Evolutionary conservation across 2,329 filamentous ascomycete species (phyloP), one percentile per base, ranked within the genome.

Genomic region (Zopfia rhizophila): DNA sequence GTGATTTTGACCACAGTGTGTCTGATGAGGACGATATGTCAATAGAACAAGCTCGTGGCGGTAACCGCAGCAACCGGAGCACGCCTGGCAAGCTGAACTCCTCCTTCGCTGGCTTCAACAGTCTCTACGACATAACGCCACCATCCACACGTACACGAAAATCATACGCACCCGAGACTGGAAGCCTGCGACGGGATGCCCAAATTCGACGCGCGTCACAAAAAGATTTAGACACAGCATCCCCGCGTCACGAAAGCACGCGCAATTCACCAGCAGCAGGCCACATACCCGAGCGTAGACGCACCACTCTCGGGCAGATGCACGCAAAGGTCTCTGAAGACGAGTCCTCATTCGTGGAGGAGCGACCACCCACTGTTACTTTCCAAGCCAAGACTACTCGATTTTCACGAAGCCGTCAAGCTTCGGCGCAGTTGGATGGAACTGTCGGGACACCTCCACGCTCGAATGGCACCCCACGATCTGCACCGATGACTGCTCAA

Each of bases 41-140:
- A 2, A 74, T 86, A 44, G 83, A 87, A 59, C 63, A 83, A 22
- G 82, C 80, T 32, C 76, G 84, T 42, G 83, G 79, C 22, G 64
- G 71, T 16, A 73, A 73, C 49, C 65, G 69, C 27, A 72, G 66
- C 55, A 65, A 66, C 38, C 63, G 63, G 28, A 64, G 58, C 48
- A 72, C 64, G 16, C 73, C 62, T 24, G 64, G 48, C 55, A 75
- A 75, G 66, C 61, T 82, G 50, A 75, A 81, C 56, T 82, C 80
- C 19, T 76, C 77, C 32, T 75, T 79, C 50, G 74, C 75, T 4
- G 64, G 75, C 27, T 77, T 83, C 58, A 70, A 78, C 58, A 76
- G 73, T 56, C 68, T 76, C 18, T 78, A 78, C 65, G 73, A 78
- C 45, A 56, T 78, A 33, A 78, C 77, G 17, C 76, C 74, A n/a